Evolutionary conservation across 202 grass and related monocot genomes (phyloP).

Genomic region (Hordeum pubiflorum): DNA sequence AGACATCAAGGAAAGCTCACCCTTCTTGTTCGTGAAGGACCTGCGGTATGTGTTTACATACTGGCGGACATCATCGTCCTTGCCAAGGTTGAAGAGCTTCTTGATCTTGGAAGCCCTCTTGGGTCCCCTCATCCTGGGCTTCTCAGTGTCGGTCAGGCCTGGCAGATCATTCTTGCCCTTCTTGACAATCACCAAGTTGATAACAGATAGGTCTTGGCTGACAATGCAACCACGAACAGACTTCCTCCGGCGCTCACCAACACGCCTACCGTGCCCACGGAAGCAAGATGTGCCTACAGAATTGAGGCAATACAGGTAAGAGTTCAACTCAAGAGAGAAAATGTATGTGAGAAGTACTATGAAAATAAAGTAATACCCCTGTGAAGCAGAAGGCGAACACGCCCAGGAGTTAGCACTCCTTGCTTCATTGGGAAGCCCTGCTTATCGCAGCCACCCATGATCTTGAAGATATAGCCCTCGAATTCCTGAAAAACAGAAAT

Average conservation of each 20-base stretch:
- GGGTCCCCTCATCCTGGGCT: slow-evolving; percentile 90
- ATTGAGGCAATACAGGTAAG: not conserved
- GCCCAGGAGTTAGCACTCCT: slow-evolving; percentile 63
- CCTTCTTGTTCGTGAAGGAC: slow-evolving; percentile 70
- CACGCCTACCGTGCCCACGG: slow-evolving; percentile 68
- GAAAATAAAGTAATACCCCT: slow-evolving; percentile 38
- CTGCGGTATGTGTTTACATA: slow-evolving; percentile 86
- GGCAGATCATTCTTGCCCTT: slow-evolving; percentile 80
- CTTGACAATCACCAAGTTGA: slow-evolving; percentile 88
- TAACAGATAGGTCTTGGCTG: slow-evolving; percentile 71
- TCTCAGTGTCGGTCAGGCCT: slow-evolving; percentile 71
- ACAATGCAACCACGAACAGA: slow-evolving; percentile 90
- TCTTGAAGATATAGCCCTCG: slow-evolving; percentile 74
- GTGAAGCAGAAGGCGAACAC: slow-evolving; percentile 70
- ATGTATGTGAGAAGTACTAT: not conserved
- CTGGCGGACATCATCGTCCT: slow-evolving; percentile 87
- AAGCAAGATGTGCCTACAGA: slow-evolving; percentile 71
- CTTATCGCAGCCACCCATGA: slow-evolving; percentile 84
- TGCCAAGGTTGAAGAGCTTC: slow-evolving; percentile 79
- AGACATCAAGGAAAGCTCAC: slow-evolving; percentile 18
- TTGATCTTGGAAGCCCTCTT: slow-evolving; percentile 89
- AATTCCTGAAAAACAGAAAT: slow-evolving; percentile 50
- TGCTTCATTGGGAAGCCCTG: slow-evolving; percentile 93
- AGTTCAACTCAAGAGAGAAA: not conserved
- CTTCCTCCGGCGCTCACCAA: slow-evolving; percentile 78